Conservation (phyloP, 73 alveolate genomes). For the Tetrahymena malaccensis region DNA sequence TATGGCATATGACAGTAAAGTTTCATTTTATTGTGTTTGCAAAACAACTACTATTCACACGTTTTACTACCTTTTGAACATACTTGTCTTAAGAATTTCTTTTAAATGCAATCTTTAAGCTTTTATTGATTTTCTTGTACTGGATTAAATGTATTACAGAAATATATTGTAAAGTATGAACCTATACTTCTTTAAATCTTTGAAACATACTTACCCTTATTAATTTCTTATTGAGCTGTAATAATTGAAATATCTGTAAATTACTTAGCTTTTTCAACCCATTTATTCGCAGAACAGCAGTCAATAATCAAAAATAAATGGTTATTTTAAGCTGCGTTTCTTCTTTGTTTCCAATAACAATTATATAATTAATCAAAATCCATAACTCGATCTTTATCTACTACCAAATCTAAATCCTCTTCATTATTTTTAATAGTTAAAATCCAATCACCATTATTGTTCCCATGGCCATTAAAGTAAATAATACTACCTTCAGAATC, state of each 20-base stretch:
- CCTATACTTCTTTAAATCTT: not conserved
- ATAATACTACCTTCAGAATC: not conserved
- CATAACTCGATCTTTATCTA: not conserved
- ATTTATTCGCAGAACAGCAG: not conserved
- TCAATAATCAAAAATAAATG: not conserved
- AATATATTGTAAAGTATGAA: not conserved
- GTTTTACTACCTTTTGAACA: not conserved
- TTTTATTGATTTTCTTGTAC: not conserved
- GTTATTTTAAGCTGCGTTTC: not conserved
- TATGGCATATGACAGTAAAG: not conserved
- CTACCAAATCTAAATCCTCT: not conserved
- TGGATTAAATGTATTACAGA: not conserved
- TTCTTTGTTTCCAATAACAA: not conserved
- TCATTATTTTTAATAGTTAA: not conserved
- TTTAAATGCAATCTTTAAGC: not conserved
- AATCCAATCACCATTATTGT: not conserved
- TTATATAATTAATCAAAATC: too few relatives aligned
- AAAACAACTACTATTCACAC: not conserved
- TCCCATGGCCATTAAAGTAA: not conserved
- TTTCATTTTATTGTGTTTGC: not conserved
- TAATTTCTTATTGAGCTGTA: not conserved
- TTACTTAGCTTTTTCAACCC: not conserved
- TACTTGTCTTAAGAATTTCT: not conserved
- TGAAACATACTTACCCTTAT: not conserved
- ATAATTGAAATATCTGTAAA: not conserved